Base-by-base conservation (phyloP, 2,329 filamentous ascomycete species). In the Stromatinia cepivora region DNA sequence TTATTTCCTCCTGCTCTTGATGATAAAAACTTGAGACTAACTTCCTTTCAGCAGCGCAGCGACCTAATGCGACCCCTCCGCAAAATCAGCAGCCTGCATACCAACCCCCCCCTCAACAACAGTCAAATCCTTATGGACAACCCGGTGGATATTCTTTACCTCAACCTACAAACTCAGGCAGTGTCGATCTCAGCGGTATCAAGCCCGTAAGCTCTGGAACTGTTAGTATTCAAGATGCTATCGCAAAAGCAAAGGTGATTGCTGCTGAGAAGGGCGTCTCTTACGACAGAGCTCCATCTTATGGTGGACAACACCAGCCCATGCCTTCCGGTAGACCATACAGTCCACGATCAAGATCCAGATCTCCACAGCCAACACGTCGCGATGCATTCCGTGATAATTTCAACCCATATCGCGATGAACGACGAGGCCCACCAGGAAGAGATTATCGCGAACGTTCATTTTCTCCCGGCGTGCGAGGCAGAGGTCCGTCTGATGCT, bases 391-490 rank as follows among this genome's bases (percentile, higher is more conserved):
- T 87, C 80, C 87, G 90, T 80, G 91, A 93, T 79, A 89, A 88
- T 77, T 89, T 90, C 81, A 94, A 90, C 81, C 91, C 92, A 31
- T 96, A 95, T 80, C 86, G 92, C 78, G 93, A 97, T 78, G 92
- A 97, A 79, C 88, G 93, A 75, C 89, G 93, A 74, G 88, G 87
- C 70, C 81, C 82, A 36, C 80, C 78, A 53, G 80, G 82, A 74
- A 81, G 84, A 73, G 83, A 83, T 64, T 90, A 87, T 79, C 87
- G 86, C 70, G 90, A 92, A 62, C 87, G 92, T 70, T 94, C 92
- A 22, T 90, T 89, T 78, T 93, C 91, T 57, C 89, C 88, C 50
- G 83, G 84, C 63, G 81, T 82, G 69, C 84, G 87, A 75, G 86
- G 85, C 70, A 84, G 85, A 74, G 81, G 81, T 17, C 77, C 81